A percentile compares a stretch with the other conserved stretches of the same genome.
phyloP scores from a whole-genome alignment of 495 filamentous ascomycete genomes.

The Amniculicola lignicola region DNA sequence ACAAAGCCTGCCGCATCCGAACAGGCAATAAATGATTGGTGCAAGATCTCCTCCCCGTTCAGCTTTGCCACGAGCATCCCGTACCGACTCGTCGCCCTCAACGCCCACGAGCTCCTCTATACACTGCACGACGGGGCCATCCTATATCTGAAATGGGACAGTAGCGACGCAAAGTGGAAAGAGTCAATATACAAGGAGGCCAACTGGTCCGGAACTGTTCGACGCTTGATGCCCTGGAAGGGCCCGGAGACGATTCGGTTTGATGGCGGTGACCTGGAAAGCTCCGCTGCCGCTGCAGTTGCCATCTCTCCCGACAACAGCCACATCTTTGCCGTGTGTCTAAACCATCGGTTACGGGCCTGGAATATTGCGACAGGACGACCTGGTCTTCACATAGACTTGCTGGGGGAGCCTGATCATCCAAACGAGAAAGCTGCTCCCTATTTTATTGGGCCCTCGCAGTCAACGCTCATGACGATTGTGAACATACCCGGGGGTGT shows the following conservation, averaged over 20 bases:
- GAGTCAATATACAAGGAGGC: conserved; percentile 77
- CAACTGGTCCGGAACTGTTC: conserved; percentile 70
- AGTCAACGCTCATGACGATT: conserved; percentile 67
- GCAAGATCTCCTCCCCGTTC: conserved; percentile 66
- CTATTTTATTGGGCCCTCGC: conserved; percentile 75
- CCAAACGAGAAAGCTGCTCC: conserved; percentile 56
- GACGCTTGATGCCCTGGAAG: conserved; percentile 68
- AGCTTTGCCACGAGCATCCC: conserved; percentile 71
- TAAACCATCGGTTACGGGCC: conserved; percentile 81
- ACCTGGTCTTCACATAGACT: conserved; percentile 67
- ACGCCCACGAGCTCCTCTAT: conserved; percentile 67
- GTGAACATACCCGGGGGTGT: conserved; percentile 55
- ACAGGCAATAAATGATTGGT: conserved; percentile 68
- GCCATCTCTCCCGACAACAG: conserved; percentile 61
- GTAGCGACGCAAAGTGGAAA: conserved; percentile 68
- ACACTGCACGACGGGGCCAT: conserved; percentile 81
- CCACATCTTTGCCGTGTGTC: conserved; percentile 75
- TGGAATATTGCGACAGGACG: conserved; percentile 79
- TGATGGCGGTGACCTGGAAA: conserved; percentile 63
- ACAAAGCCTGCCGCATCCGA: conserved; percentile 63
- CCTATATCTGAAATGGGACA: conserved; percentile 62
- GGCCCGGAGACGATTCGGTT: conserved; percentile 62
- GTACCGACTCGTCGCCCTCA: conserved; percentile 74
- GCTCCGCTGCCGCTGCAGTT: conserved; percentile 61
- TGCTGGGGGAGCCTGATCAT: conserved; percentile 56